Base-by-base conservation (phyloP, 345 rosid genomes). In the Cardiospermum halicacabum region DNA sequence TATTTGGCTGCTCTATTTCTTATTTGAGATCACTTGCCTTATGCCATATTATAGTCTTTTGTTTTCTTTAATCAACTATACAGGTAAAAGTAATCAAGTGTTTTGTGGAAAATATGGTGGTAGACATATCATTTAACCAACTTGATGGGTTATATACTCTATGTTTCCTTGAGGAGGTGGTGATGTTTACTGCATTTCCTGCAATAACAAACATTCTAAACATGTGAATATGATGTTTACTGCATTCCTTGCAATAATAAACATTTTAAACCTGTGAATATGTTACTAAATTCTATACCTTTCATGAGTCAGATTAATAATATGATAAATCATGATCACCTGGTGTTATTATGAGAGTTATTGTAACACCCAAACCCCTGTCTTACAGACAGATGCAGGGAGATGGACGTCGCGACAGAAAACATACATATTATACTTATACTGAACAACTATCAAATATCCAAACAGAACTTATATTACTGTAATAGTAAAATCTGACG, bases 301-400 rank as follows among this genome's bases (percentile, higher is more conserved):
- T 53, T 25, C 7, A 59, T 28, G 60, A 9, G 71, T 76, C 73
- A 94, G 99, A 96, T 91, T 74, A 97, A 95, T 79, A 78, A 76
- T 71, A 66, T 79, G 84, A 89, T 95, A 69, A 81, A 77, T 70
- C 89, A 86, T 63, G 75, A 83, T 67, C 97, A 95, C 97, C 10
- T 95, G 99, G 99, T 95, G 99, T 84, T 95, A 95, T 75, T 95
- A 95, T 73, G 99, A 95, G 84, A 95, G 99, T n/a, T n/a, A n/a
- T n/a, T n/a, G n/a, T n/a, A n/a, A n/a, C n/a, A n/a, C n/a, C n/a
- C n/a, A n/a, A n/a, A n/a, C n/a, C n/a, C n/a, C n/a, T n/a, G n/a
- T n/a, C n/a, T n/a, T n/a, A n/a, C n/a, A n/a, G n/a, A n/a, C n/a
- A n/a, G n/a, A n/a, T n/a, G n/a, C n/a, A n/a, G n/a, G n/a, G n/a